Evolutionary conservation across 2,329 filamentous ascomycete genomes (phyloP), one percentile per base, ranked within the genome.

Genomic region (Alternaria sp.): DNA sequence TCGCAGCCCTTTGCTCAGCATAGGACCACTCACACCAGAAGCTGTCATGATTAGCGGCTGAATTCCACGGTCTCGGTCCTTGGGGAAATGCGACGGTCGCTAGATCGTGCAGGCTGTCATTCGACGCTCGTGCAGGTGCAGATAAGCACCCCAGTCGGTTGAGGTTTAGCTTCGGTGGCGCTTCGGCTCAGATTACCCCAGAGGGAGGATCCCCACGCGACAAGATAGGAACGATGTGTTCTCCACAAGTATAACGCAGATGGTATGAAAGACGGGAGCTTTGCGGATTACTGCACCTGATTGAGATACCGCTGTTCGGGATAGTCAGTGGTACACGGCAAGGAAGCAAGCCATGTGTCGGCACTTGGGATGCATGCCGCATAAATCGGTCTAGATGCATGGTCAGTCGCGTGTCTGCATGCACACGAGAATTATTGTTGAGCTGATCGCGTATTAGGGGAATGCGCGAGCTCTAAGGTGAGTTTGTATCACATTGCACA

Each of bases 111-210:
- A 9, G 44, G 7, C 42, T 57, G 41, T 48, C 32, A 57, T 61
- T 61, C 58, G 58, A 52, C 47, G 20, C 20, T 28, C 4, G 34
- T 43, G 34, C 30, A 57, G 44, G 16, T 59, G 57, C 57, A 57
- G 58, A 61, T 61, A 61, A 61, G 58, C 54, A 51, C 53, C 58
- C 47, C 48, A 28, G 58, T 53, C 47, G 26, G 14, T 28, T 22
- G 14, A 26, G 54, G 34, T 18, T 44, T 54, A 58, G 55, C 32
- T 24, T 54, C 51, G 51, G 55, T 59, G n/a, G 56, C 51, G 56
- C 28, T 28, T 49, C 56, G 51, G 56, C 43, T 55, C 5, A 24
- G 34, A 48, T 43, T 48, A 32, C 56, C 56, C 56, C 42, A 46
- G 56, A 54, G 34, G 28, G 42, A 7, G 38, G 42, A 30, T 55